These are phyloP conservation scores for Neltuma alba DNA, from an alignment of 306 rosid species.

Conservation along the genomic window DNA sequence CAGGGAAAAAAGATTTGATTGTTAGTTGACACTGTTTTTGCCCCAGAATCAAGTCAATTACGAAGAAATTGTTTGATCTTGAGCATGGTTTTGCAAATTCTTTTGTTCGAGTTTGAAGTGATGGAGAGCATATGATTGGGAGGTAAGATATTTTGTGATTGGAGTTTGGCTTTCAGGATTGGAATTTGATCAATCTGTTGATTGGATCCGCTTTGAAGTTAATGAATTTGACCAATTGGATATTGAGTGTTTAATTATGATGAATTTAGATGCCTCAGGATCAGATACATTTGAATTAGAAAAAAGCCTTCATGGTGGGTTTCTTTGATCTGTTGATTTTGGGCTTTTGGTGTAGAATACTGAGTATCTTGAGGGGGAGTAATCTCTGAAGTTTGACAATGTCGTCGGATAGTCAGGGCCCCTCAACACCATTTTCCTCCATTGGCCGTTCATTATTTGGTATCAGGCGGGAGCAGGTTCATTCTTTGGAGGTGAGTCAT, in stretches of 20 bases:
- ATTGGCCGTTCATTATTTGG: constrained; percentile 69
- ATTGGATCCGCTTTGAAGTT: constrained; percentile 26
- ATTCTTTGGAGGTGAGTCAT: constrained; percentile 56
- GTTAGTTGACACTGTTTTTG: background rate
- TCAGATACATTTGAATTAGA: constrained; percentile 34
- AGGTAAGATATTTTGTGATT: constrained; percentile 36
- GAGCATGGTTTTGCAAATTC: constrained; percentile 29
- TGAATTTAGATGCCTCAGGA: constrained; percentile 20
- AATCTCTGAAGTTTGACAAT: constrained; percentile 40
- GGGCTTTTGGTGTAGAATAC: constrained; percentile 21
- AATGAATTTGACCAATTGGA: constrained; percentile 20
- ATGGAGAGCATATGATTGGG: constrained; percentile 21
- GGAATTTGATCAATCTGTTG: constrained; percentile 37
- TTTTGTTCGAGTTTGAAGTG: constrained; percentile 13
- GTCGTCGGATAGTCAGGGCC: constrained; percentile 61
- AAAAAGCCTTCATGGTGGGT: constrained; percentile 43
- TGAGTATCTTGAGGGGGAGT: constrained; percentile 31
- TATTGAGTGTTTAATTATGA: constrained; percentile 13
- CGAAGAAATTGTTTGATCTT: constrained; percentile 15
- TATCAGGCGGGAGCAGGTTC: constrained; percentile 64
- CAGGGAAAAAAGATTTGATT: background rate
- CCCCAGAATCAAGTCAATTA: background rate
- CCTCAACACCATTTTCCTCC: constrained; percentile 61
- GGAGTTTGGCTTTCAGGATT: constrained; percentile 33
- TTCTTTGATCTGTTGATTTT: constrained; percentile 42